Evolutionary conservation across 2,329 filamentous ascomycete genomes (phyloP).

Genomic region (Falciphora oryzae): DNA sequence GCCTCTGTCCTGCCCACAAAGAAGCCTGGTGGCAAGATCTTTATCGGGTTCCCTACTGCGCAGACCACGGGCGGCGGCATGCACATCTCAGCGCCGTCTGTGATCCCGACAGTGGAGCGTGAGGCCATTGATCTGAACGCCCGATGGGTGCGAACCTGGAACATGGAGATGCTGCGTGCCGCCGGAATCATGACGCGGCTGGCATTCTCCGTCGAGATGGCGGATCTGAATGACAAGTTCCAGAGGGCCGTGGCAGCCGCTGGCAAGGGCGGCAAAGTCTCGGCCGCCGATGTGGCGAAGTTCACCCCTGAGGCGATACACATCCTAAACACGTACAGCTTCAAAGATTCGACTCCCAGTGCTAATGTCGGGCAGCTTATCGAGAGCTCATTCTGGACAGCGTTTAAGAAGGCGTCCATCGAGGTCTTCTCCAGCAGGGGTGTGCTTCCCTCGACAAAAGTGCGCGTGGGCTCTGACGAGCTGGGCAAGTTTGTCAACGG

Average conservation of each 20-base stretch:
- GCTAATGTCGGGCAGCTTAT: constrained; percentile 77
- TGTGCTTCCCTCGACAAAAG: constrained; percentile 74
- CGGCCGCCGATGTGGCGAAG: constrained; percentile 56
- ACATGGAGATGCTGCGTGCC: constrained; percentile 84
- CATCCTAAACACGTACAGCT: constrained; percentile 80
- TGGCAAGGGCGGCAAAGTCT: constrained; percentile 45
- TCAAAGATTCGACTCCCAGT: constrained; percentile 84
- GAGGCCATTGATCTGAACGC: constrained; percentile 97
- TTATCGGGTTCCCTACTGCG: constrained; percentile 95
- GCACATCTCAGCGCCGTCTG: constrained; percentile 90
- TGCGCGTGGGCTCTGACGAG: constrained; percentile 68
- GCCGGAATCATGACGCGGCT: constrained; percentile 87
- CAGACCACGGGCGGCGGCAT: constrained; percentile 93
- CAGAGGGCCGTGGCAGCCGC: constrained; percentile 32
- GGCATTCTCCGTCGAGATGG: constrained; percentile 84
- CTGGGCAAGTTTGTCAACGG: constrained; percentile 72
- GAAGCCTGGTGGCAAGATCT: constrained; percentile 75
- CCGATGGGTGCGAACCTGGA: constrained; percentile 91
- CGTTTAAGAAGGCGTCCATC: constrained; percentile 73
- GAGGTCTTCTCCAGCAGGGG: constrained; percentile 86
- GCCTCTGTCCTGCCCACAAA: constrained; percentile 84
- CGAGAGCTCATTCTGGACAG: constrained; percentile 94
- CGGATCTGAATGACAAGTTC: constrained; percentile 60
- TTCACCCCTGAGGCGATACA: constrained; percentile 77
- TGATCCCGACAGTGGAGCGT: constrained; percentile 95